These are phyloP conservation scores for Aspergillus tamarii DNA, from an alignment of 2,329 filamentous ascomycete genomes.

Conservation along the genomic window DNA sequence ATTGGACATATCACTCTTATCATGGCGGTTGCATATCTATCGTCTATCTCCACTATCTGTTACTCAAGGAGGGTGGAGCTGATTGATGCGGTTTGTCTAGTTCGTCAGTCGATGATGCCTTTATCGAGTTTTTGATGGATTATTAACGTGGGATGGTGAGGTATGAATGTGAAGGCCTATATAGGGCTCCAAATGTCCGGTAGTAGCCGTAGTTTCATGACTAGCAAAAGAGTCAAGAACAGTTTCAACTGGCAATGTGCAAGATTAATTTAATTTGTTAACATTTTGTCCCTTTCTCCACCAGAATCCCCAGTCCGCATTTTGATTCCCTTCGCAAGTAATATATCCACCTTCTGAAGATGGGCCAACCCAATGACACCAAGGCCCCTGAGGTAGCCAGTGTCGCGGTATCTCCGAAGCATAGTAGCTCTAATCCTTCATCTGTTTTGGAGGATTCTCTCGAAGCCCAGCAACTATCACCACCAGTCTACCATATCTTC, in stretches of 20 bases:
- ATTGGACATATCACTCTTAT: neutral
- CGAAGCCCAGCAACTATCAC: neutral
- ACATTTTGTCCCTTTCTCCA: neutral
- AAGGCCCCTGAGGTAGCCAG: neutral
- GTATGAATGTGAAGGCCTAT: neutral
- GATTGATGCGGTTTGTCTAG: neutral
- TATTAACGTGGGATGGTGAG: neutral
- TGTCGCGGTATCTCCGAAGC: neutral
- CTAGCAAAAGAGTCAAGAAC: neutral
- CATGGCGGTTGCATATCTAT: neutral
- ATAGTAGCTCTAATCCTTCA: neutral
- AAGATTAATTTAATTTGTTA: neutral
- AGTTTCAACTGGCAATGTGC: neutral
- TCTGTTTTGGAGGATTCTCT: neutral
- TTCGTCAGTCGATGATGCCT: neutral
- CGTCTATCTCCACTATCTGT: neutral
- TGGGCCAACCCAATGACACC: neutral
- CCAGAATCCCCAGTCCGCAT: neutral
- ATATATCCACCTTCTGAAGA: neutral
- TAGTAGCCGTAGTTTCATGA: neutral
- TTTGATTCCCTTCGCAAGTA: neutral
- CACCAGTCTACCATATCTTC: neutral
- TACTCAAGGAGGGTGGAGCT: neutral
- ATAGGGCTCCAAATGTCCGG: neutral
- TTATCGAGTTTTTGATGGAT: neutral